A percentile compares a stretch with the other conserved stretches of the same genome.
phyloP scores from a whole-genome alignment of 768 basidiomycete species.

The Strobilomyces echinocephalus region DNA sequence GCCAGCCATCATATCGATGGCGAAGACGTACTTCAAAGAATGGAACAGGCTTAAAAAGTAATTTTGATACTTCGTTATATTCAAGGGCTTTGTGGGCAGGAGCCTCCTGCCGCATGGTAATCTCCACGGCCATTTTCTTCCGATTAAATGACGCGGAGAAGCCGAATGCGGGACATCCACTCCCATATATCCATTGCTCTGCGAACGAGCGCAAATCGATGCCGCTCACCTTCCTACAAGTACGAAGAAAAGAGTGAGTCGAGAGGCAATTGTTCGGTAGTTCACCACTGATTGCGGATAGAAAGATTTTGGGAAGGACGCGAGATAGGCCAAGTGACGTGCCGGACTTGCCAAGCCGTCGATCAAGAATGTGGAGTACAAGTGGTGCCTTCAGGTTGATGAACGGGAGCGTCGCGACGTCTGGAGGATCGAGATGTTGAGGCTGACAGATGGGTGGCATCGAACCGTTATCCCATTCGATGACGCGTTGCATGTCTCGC shows the following conservation, averaged over 20 bases:
- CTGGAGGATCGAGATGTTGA: conserved; percentile 78
- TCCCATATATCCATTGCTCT: conserved; percentile 99
- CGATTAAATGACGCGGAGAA: conserved; percentile 91
- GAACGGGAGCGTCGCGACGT: conserved; percentile 73
- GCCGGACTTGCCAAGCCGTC: conserved; percentile 89
- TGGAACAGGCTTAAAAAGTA: conserved; percentile 73
- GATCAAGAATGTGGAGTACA: conserved; percentile 94
- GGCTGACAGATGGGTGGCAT: conserved; percentile 96
- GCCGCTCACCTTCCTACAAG: conserved; percentile 89
- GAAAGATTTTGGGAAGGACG: conserved; percentile 90
- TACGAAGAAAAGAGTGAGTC: conserved; percentile 85
- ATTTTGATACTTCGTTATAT: conserved; percentile 62
- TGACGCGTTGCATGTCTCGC: conserved; percentile 92
- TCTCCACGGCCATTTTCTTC: conserved; percentile 98
- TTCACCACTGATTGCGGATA: conserved; percentile 91
- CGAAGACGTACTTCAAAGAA: conserved; percentile 72
- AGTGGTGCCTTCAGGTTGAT: conserved; percentile 93
- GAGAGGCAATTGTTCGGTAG: conserved; percentile 80
- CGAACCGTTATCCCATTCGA: conserved; percentile 79
- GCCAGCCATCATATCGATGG: background rate
- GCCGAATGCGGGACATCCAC: conserved; percentile 88
- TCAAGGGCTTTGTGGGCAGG: conserved; percentile 68
- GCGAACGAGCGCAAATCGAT: conserved; percentile 87
- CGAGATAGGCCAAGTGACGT: conserved; percentile 92
- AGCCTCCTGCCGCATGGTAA: conserved; percentile 86